Evolutionary conservation across 306 rosid genomes (phyloP).

Genomic region (Vigna angularis): DNA sequence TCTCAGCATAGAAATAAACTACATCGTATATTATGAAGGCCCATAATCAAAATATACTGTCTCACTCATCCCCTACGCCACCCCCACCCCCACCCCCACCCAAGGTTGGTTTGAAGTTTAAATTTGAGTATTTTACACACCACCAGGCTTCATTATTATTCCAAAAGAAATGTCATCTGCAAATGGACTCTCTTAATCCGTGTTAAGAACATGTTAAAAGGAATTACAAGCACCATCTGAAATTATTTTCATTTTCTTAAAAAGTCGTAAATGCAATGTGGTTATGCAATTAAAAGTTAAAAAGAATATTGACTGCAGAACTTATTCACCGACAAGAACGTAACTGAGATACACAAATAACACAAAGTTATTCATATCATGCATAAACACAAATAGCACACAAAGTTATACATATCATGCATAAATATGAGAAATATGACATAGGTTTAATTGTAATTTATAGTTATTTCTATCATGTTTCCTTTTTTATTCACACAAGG

Average conservation of each 20-base stretch:
- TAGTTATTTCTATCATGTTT: conserved; percentile 31
- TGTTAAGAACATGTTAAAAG: background rate
- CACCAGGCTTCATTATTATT: background rate
- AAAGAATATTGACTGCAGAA: background rate
- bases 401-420: background rate
- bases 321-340: background rate
- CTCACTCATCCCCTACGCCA: background rate
- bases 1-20: conserved; percentile 30
- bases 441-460: conserved; percentile 14
- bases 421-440: conserved; percentile 7
- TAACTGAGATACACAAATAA: background rate
- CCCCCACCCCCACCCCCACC: background rate
- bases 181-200: background rate
- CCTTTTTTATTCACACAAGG: conserved; percentile 16
- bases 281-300: background rate
- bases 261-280: background rate
- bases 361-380: background rate
- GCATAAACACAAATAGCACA: conserved; percentile 10
- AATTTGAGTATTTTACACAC: background rate
- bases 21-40: background rate
- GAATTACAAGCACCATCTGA: background rate
- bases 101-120: background rate
- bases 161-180: background rate
- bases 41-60: conserved; percentile 20
- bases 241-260: background rate